Evolutionary conservation across 208 protist species (phyloP), one percentile per base, ranked within the genome.

Genomic region (Naegleria lovaniensis): DNA sequence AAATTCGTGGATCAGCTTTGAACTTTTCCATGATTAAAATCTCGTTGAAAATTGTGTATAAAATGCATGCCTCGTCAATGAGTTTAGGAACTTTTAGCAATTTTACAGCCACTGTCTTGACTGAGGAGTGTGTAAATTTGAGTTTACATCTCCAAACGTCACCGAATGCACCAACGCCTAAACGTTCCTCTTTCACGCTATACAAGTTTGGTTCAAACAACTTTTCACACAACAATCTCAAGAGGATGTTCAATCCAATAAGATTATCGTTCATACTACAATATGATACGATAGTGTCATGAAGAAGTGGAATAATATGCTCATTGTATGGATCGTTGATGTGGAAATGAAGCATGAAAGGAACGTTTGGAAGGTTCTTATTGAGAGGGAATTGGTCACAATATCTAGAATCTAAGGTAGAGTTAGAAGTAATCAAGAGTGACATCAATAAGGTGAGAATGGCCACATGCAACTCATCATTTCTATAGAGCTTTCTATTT

Each of bases 1-100:
- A 94, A 33, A 93, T 91, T 75, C 94, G 85, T 36, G 67, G 59
- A 83, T 96, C 94, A 84, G 55, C 85, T 83, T 92, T 93, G 85
- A 94, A 93, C 3, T 76, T 91, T 79, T 96, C 93, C 92, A 96
- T 86, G 55, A 96, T 94, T 25, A 95, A 84, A 48, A 96, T 92
- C 83, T 96, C 85, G 7, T 58, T 89, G n/a, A 89, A 89, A 1
- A 89, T 67, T 29, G 15, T 67, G 25, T 89, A 67, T 13, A 89
- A 25, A 13, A 89, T 29, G 25, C 85, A 89, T n/a, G 25, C 19
- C 5, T 40, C 48, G 29, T 52, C 48, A n/a, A 89, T 40, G 4
- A 29, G 5, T 67, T 55, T 41, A 13, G 48, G 41, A 38, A 89
- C 85, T 67, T 89, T 67, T 11, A 89, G n/a, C 19, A 89, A 41